Evolutionary conservation across 1,139 yeast genomes (phyloP).

Genomic region (Candida tropicalis): DNA sequence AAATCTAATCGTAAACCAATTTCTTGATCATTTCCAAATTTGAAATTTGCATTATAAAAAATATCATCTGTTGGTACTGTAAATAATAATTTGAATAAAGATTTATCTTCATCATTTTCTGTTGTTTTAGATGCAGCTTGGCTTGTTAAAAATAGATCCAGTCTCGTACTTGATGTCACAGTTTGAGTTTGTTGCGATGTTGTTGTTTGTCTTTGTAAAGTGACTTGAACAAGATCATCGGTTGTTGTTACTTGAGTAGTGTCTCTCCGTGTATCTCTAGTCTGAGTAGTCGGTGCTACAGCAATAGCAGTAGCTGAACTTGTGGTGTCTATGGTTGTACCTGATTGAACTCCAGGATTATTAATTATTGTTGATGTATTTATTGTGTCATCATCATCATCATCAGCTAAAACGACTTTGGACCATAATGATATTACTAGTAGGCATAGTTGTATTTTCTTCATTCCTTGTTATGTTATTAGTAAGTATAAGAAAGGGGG

Average conservation of each 20-base stretch:
- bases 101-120: conserved; percentile 21
- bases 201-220: conserved; percentile 17
- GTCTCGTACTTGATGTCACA: conserved; percentile 14
- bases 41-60: conserved; percentile 21
- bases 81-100: conserved; percentile 24
- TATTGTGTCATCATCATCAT: neutral
- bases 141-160: conserved; percentile 12
- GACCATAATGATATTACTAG: neutral
- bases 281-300: neutral
- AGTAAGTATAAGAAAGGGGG: no score
- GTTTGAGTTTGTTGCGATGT: conserved; percentile 7
- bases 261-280: neutral
- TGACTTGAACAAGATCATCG: conserved; percentile 10
- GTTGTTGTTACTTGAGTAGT: conserved; percentile 8
- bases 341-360: neutral
- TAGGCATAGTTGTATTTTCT: neutral
- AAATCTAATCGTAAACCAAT: conserved; percentile 33
- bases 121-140: conserved; percentile 17
- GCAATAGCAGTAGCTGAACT: neutral
- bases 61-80: conserved; percentile 18
- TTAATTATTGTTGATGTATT: neutral
- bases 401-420: neutral
- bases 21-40: conserved; percentile 15
- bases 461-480: neutral
- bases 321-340: neutral